Evolutionary conservation across 805 yeast genomes (phyloP).

Genomic region (Tetrapisispora nanseiensis): DNA sequence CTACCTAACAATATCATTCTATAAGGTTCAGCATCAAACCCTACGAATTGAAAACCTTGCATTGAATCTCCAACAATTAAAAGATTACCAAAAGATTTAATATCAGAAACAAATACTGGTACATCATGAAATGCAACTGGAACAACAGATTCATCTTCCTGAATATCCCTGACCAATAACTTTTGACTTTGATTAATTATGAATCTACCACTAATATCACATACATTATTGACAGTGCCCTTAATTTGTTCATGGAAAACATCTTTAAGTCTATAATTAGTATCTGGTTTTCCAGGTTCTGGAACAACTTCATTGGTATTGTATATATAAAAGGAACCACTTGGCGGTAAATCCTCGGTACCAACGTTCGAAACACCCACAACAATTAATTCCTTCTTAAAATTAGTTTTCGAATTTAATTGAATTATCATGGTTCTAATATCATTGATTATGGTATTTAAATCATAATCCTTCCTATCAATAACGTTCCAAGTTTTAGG

Average conservation of each 20-base stretch:
- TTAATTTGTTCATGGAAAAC: conserved; percentile 62
- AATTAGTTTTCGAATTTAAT: conserved; percentile 31
- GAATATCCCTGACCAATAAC: conserved; percentile 66
- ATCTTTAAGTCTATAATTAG: conserved; percentile 66
- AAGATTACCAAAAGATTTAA: conserved; percentile 75
- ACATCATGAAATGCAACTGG: conserved; percentile 92
- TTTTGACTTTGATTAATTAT: conserved; percentile 81
- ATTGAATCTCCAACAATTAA: conserved; percentile 72
- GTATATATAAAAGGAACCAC: conserved; percentile 65
- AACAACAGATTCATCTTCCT: conserved; percentile 74
- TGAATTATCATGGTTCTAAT: conserved; percentile 30
- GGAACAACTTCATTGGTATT: conserved; percentile 81
- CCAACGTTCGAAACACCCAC: conserved; percentile 71
- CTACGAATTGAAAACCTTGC: conserved; percentile 63
- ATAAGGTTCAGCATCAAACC: conserved; percentile 93
- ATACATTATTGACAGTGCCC: conserved; percentile 73
- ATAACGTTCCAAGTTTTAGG: conserved; percentile 70
- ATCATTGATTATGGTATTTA: conserved; percentile 48
- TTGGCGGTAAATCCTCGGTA: conserved; percentile 70
- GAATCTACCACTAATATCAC: conserved; percentile 76
- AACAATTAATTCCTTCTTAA: conserved; percentile 57
- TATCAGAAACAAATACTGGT: conserved; percentile 67
- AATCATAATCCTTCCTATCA: conserved; percentile 55
- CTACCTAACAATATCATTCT: conserved; percentile 71
- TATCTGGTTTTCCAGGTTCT: conserved; percentile 79